Evolutionary conservation across 2,329 filamentous ascomycete genomes (phyloP).

Genomic region (Diaporthe sp.): DNA sequence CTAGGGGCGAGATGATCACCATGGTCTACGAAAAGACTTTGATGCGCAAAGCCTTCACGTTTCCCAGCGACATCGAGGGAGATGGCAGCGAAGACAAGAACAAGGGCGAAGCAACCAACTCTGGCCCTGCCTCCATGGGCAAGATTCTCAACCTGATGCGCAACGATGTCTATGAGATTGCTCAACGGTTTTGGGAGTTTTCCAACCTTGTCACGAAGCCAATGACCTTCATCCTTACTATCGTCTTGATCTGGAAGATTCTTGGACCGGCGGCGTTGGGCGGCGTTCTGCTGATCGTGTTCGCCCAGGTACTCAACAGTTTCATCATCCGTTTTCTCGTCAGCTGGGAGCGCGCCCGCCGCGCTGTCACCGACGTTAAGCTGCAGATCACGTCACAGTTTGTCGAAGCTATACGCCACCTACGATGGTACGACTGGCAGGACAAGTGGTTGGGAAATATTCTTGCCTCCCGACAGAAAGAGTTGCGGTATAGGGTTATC

Average conservation of each 20-base stretch:
- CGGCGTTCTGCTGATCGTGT: conserved; percentile 76
- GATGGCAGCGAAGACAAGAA: conserved; percentile 46
- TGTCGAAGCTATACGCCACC: conserved; percentile 85
- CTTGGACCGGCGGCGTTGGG: conserved; percentile 84
- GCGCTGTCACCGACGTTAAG: conserved; percentile 80
- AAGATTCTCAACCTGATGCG: conserved; percentile 92
- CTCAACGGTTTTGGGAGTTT: conserved; percentile 91
- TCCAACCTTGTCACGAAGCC: conserved; percentile 81
- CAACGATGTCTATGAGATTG: conserved; percentile 83
- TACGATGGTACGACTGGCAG: conserved; percentile 88
- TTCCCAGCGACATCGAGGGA: conserved; percentile 50
- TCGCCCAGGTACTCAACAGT: conserved; percentile 78
- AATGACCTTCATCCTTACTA: conserved; percentile 79
- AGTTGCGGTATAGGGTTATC: conserved; percentile 74
- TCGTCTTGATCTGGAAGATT: conserved; percentile 80
- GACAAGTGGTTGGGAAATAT: conserved; percentile 79
- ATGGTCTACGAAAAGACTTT: conserved; percentile 86
- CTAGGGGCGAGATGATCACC: conserved; percentile 86
- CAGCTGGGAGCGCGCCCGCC: conserved; percentile 76
- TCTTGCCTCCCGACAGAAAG: conserved; percentile 74
- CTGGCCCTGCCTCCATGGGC: conserved; percentile 79
- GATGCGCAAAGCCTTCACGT: conserved; percentile 69
- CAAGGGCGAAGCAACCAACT: conserved; percentile 39
- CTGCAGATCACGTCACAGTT: conserved; percentile 87
- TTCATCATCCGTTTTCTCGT: conserved; percentile 76